Base-by-base conservation (phyloP, 2,329 filamentous ascomycete species). In the Coleophoma eucalyptorum region DNA sequence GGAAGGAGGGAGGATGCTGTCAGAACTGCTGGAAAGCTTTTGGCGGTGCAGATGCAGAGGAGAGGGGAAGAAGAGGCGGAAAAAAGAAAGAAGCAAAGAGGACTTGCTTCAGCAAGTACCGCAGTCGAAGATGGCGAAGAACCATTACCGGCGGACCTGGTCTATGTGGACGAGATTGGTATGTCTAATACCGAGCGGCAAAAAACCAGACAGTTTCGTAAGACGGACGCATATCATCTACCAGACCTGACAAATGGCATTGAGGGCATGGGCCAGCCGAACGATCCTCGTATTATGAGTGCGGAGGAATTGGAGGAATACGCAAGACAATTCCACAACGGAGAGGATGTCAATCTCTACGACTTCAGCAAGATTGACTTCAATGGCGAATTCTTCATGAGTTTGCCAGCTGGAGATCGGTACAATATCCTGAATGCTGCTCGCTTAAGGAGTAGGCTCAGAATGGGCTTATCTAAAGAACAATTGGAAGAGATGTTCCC, bases 281-380 rank as follows among this genome's bases (percentile, higher is more conserved):
- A 97, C 55, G 94, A 99, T 68, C 93, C 93, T 3, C 81, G 95
- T 15, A 93, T 99, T 61, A 97, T 99, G 94, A 95, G 88, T 48
- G 81, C 95, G 20, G 90, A 96, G 63, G 93, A 99, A 65, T 72
- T 99, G 52, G 90, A 97, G 69, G 87, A 93, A 58, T 99, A 99
- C 66, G 93, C 95, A 3, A 79, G 86, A 47, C 92, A 97, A 57
- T 97, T 97, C 62, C 83, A 97, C 62, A 84, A 83, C 54, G 94
- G 94, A 49, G 91, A 97, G 69, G 93, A 97, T 66, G 87, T 97
- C 60, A 86, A 86, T 57, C 70, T 92, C 5, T 97, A 97, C 69
- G 93, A 97, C 70, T 99, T 99, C 65, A 95, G 89, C 65, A 97
- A 97, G 70, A 99, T 99, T 61, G 94, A 99, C 65, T 99, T 97